Evolutionary conservation across 1,284 basidiomycete species (phyloP).

Genomic region (Malassezia pachydermatis): DNA sequence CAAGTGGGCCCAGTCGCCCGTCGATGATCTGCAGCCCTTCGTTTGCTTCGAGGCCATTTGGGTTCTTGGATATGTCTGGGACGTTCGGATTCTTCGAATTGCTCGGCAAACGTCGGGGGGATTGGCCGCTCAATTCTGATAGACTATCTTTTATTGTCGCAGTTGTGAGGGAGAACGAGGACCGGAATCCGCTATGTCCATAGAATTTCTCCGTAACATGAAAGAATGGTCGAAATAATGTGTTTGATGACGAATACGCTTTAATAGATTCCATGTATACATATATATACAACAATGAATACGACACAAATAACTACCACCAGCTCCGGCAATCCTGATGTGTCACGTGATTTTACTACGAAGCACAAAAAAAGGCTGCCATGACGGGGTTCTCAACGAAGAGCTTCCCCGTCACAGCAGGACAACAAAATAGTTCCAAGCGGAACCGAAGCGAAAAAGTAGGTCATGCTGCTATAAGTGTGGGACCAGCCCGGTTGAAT

Average conservation of each 20-base stretch:
- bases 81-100: constrained; percentile 34
- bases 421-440: background rate
- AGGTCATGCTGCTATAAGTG: constrained; percentile 13
- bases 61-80: constrained; percentile 30
- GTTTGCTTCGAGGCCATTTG: constrained; percentile 21
- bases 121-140: constrained; percentile 44
- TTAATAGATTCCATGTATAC: too few relatives aligned
- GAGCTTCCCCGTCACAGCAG: constrained; percentile 7
- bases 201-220: background rate
- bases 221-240: background rate
- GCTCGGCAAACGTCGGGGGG: constrained; percentile 42
- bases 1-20: constrained; percentile 37
- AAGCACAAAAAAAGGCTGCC: constrained; percentile 3
- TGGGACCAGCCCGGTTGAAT: constrained; percentile 22
- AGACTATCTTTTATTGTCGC: constrained; percentile 20
- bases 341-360: constrained; percentile 10
- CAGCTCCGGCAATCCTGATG: too few relatives aligned
- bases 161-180: background rate
- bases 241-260: too few relatives aligned
- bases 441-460: constrained; percentile 14
- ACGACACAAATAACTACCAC: too few relatives aligned
- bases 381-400: background rate
- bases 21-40: constrained; percentile 43
- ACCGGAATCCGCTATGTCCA: background rate
- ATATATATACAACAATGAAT: too few relatives aligned